Base-by-base conservation (phyloP, 345 rosid species). In the Euphorbia lathyris region DNA sequence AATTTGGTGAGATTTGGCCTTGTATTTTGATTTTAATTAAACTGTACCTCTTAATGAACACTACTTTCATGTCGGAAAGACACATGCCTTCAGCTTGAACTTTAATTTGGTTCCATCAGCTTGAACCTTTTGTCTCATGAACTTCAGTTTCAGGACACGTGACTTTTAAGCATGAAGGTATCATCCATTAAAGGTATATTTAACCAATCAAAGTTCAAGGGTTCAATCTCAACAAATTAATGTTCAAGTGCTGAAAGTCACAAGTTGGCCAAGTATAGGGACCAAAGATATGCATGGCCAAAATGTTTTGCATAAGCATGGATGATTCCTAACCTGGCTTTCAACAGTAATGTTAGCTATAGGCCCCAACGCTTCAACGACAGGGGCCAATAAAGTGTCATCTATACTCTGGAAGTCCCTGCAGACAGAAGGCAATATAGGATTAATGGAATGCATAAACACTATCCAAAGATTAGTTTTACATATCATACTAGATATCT, bases 341-440 rank as follows among this genome's bases (percentile, higher is more conserved):
- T 95, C 99, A 25, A 88, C 98, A 57, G 82, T 87, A 68, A 92
- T 95, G 69, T 86, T 82, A 57, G 98, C 97, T 70, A 92, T 74
- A 40, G 91, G 88, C 62, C 72, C 86, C 77, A 95, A 81, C 36
- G 89, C 91, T 73, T 88, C 81, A 79, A 86, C 78, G 63, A 92
- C 79, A 8, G 92, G 91, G 76, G 82, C 81, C 82, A 95, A 67
- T 16, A 90, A 65, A 63, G 76, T 67, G 66, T 90, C 88, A 48
- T 90, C 58, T 55, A 55, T 55, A 23, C 29, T 55, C 27, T 23
- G 58, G 22, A 55, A 55, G 22, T 55, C 29, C 58, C 58, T 55
- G 29, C 13, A 55, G 27, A 23, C 26, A 3, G 2, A 55, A 22
- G 58, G 58, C 14, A 23, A 55, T 1, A 55, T n/a, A 51, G 4